phyloP scores from a whole-genome alignment of 1,284 basidiomycete species.

The Chiua sp. region DNA sequence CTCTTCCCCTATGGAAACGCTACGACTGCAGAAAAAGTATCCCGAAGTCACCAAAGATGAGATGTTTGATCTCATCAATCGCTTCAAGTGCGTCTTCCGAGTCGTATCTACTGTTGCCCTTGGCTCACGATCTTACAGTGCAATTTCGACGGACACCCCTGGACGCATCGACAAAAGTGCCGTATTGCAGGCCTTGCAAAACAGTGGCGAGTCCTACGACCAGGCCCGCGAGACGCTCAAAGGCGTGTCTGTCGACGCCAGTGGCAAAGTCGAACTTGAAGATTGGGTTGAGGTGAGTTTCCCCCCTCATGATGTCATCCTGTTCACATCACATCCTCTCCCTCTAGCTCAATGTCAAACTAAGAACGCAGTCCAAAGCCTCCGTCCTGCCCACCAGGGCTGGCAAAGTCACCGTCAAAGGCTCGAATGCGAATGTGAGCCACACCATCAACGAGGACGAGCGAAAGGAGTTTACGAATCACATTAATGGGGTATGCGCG shows the following conservation, averaged over 20 bases:
- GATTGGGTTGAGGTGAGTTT: constrained; percentile 92
- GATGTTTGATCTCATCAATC: constrained; percentile 91
- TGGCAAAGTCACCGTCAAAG: constrained; percentile 94
- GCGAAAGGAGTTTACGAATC: constrained; percentile 93
- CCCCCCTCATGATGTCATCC: constrained; percentile 18
- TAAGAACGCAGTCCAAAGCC: constrained; percentile 60
- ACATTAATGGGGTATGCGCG: constrained; percentile 85
- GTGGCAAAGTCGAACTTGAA: constrained; percentile 95
- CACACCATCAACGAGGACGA: constrained; percentile 99
- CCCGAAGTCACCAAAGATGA: constrained; percentile 92
- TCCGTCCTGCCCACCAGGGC: constrained; percentile 73
- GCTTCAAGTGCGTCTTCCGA: constrained; percentile 83
- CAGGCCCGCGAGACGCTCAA: constrained; percentile 92
- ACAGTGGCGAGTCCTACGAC: constrained; percentile 90
- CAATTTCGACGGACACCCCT: constrained; percentile 84
- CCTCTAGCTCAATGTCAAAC: constrained; percentile 79
- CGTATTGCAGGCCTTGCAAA: constrained; percentile 79
- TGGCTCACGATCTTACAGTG: constrained; percentile 47
- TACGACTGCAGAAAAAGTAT: constrained; percentile 92
- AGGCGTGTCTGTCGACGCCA: constrained; percentile 92
- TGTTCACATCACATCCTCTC: constrained; percentile 19
- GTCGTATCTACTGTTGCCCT: neutral
- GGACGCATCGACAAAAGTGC: constrained; percentile 86
- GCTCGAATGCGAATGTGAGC: constrained; percentile 94
- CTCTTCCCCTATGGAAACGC: constrained; percentile 71